A percentile compares a stretch with the other conserved stretches of the same genome.
phyloP scores from a whole-genome alignment of 2,329 filamentous ascomycete species.

The Sarocladiaceae sp. region DNA sequence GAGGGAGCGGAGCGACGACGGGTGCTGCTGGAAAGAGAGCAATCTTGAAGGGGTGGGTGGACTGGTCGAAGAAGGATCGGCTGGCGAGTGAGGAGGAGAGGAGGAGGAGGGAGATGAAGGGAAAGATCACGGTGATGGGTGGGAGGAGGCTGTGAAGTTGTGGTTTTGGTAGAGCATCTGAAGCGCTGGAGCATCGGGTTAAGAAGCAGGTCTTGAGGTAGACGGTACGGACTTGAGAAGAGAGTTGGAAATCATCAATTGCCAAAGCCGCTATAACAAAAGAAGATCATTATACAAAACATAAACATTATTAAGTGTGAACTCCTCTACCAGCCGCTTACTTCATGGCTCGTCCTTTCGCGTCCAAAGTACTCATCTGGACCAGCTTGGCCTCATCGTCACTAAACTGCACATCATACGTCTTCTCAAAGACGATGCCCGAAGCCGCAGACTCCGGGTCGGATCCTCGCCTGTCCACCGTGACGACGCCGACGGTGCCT shows the following conservation, averaged over 20 bases:
- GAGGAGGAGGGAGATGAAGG: conserved; percentile 2
- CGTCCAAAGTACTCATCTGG: conserved; percentile 19
- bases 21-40: too few species aligned
- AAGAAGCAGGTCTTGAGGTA: not conserved
- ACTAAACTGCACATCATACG: conserved; percentile 28
- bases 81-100: not conserved
- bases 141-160: not conserved
- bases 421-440: conserved; percentile 26
- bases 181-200: not conserved
- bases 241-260: too few species aligned
- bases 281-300: not conserved
- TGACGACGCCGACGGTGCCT: not conserved
- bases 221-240: too few species aligned
- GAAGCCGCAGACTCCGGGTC: conserved; percentile 1
- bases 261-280: too few species aligned
- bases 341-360: not conserved
- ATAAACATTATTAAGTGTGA: too few species aligned
- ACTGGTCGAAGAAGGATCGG: conserved; percentile 4
- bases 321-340: too few species aligned
- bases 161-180: not conserved
- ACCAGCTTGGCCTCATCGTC: conserved; percentile 28
- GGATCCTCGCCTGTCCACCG: conserved; percentile 3
- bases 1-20: not conserved
- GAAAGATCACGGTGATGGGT: conserved; percentile 1
- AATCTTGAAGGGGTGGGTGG: conserved; percentile 1